Evolutionary conservation across 2,329 filamentous ascomycete genomes (phyloP), one percentile per base, ranked within the genome.

Genomic region (Ophiostoma piceae): DNA sequence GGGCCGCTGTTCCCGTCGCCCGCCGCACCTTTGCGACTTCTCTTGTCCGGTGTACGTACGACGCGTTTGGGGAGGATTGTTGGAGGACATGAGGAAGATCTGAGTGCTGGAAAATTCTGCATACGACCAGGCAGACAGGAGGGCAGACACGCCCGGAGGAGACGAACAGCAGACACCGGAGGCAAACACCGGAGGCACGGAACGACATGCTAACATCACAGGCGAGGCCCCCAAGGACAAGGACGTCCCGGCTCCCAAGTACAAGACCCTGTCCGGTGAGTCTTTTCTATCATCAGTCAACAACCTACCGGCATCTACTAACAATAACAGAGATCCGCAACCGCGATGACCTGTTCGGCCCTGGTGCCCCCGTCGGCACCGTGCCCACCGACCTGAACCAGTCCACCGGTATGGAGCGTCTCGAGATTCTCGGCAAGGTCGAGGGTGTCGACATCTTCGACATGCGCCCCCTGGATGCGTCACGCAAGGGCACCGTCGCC

Each of bases 381-480:
- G 85, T 99, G 75, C 92, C 95, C 75, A 96, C 92, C 83, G 95
- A 99, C 82, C 82, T 96, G 79, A 93, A 98, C 81, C 95, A 99
- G 82, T 84, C 95, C 72, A 98, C 95, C 76, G 95, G 95, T 91
- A 87, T 98, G 72, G 95, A 99, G 86, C 94, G 95, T 88, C 88
- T 99, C 76, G 95, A 99, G 84, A 95, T 99, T 78, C 86, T 99
- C 80, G 95, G 95, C 83, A 99, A 99, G 89, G 97, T 98, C 91
- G 92, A 98, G 86, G 94, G 95, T 75, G 85, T 97, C 77, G 95
- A 99, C 79, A 85, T 98, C 80, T 99, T 99, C 84, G 94, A 99
- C 84, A 97, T 98, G 95, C 90, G 88, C 82, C 95, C 95, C 74
- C 88, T 99, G 76, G 95, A 98, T 80, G 86, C 94, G 74, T 95